These are phyloP conservation scores for Saitozyma podzolica DNA, from an alignment of 768 basidiomycete genomes.

Conservation along the genomic window DNA sequence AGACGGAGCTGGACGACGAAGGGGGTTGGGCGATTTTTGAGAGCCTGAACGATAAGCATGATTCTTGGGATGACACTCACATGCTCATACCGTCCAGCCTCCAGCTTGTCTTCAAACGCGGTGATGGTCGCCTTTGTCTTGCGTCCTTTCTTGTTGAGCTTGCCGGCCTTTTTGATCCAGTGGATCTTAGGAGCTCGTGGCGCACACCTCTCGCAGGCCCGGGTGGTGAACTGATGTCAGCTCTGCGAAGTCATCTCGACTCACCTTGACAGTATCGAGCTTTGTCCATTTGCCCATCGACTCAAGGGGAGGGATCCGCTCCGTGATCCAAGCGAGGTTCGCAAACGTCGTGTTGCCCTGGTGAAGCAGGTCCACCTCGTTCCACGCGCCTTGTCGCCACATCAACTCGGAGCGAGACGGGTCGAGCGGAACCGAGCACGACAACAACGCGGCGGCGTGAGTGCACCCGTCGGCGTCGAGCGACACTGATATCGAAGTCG, in stretches of 20 bases:
- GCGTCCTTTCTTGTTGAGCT: slow-evolving; percentile 37
- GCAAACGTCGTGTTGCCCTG: slow-evolving; percentile 74
- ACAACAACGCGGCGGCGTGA: slow-evolving; percentile 73
- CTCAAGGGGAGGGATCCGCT: slow-evolving; percentile 74
- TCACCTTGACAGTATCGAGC: slow-evolving; percentile 56
- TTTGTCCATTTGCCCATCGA: slow-evolving; percentile 71
- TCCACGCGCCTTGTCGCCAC: slow-evolving; percentile 75
- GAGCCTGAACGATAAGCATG: slow-evolving; percentile 51
- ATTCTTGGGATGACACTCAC: slow-evolving; percentile 22
- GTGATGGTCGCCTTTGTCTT: slow-evolving; percentile 61
- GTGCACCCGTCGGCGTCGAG: slow-evolving; percentile 66
- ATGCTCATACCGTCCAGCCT: slow-evolving; percentile 87
- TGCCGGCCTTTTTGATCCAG: slow-evolving; percentile 62
- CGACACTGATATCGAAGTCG: slow-evolving; percentile 56
- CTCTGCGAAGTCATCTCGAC: slow-evolving; percentile 6
- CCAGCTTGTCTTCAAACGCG: slow-evolving; percentile 76
- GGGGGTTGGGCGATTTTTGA: slow-evolving; percentile 81
- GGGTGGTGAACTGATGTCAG: slow-evolving; percentile 17
- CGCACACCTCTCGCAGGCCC: slow-evolving; percentile 74
- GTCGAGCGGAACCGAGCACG: slow-evolving; percentile 69
- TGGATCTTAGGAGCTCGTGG: slow-evolving; percentile 72
- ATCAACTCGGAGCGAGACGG: slow-evolving; percentile 68
- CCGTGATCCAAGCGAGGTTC: slow-evolving; percentile 80
- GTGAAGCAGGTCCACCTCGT: slow-evolving; percentile 79
- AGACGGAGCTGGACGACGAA: slow-evolving; percentile 75